Evolutionary conservation across 2,329 filamentous ascomycete genomes (phyloP).

Genomic region (Fusarium avenaceum): DNA sequence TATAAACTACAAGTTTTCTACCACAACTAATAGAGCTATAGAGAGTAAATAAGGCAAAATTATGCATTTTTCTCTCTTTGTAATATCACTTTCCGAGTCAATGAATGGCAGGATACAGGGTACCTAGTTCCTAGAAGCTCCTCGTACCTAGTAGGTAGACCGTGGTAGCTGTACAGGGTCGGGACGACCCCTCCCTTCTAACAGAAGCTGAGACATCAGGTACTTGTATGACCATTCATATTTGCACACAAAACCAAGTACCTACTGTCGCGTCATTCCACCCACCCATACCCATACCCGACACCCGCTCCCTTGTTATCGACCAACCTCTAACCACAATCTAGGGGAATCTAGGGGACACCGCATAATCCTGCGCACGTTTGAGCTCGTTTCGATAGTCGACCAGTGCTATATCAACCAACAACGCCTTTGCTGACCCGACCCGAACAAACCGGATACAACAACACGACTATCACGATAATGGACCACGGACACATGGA

Average conservation of each 20-base stretch:
- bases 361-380: constrained; percentile 53
- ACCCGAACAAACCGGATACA: not conserved
- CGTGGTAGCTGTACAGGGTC: constrained; percentile 10
- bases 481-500: constrained; percentile 63
- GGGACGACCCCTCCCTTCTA: constrained; percentile 12
- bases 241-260: constrained; percentile 8
- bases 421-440: not conserved
- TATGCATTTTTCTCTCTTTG: too few species aligned
- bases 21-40: not conserved
- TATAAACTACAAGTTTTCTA: not conserved
- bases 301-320: constrained; percentile 19
- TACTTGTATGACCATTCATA: constrained; percentile 9
- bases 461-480: constrained; percentile 4
- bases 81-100: not conserved
- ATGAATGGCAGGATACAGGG: not conserved
- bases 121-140: constrained; percentile 3
- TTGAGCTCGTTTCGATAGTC: constrained; percentile 57
- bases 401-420: constrained; percentile 11
- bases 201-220: constrained; percentile 13
- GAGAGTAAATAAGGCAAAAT: too few species aligned
- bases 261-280: constrained; percentile 25
- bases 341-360: not conserved
- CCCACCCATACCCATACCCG: constrained; percentile 13
- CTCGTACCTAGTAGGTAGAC: constrained; percentile 9
- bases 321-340: constrained; percentile 24